Evolutionary conservation across 176 grass and related monocot species (phyloP).

Genomic region (Tuctoria greenei): DNA sequence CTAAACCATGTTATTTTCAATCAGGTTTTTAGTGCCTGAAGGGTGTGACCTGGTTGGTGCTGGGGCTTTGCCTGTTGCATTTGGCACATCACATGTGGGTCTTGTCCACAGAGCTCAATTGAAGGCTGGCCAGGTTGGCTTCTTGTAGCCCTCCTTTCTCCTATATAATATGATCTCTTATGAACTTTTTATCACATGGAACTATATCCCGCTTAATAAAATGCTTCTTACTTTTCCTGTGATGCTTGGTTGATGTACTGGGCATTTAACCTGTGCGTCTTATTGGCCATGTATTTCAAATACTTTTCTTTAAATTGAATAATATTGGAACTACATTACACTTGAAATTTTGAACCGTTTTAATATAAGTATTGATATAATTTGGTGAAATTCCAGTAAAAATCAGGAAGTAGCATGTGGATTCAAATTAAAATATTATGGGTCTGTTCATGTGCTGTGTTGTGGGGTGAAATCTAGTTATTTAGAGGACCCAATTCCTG

Average conservation of each 20-base stretch:
- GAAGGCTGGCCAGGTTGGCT: conserved; percentile 74
- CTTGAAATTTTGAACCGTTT: no score
- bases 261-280: background rate
- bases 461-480: no score
- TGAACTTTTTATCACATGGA: background rate
- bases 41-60: conserved; percentile 79
- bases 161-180: background rate
- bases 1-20: conserved; percentile 31
- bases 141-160: background rate
- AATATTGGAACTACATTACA: background rate
- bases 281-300: background rate
- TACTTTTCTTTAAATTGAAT: background rate
- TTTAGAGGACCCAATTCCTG: no score
- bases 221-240: background rate
- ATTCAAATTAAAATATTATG: background rate
- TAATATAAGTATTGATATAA: no score
- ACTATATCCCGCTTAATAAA: background rate
- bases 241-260: background rate
- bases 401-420: no score
- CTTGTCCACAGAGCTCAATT: conserved; percentile 85
- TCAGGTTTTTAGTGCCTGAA: conserved; percentile 77
- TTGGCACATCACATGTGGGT: conserved; percentile 85
- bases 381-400: no score
- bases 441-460: background rate
- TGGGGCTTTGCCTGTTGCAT: conserved; percentile 90